A percentile compares a stretch with the other conserved stretches of the same genome.
phyloP scores from a whole-genome alignment of 495 filamentous ascomycete species.

The Penicillium subrubescens region DNA sequence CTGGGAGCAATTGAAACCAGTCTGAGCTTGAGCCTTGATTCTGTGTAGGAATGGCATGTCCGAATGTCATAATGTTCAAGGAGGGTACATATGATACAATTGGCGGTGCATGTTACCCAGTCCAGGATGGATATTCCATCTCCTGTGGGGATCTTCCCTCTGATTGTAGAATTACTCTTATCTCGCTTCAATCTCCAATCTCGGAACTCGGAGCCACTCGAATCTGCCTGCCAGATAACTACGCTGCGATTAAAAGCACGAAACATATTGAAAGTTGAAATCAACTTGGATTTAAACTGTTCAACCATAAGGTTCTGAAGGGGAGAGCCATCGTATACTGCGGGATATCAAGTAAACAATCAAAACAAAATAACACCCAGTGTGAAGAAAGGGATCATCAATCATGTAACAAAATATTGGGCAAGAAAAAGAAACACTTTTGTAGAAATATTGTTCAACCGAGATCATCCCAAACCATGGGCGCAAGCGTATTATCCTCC shows the following conservation, averaged over 20 bases:
- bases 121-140: not conserved
- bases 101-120: not conserved
- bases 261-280: not conserved
- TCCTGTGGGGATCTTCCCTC: not conserved
- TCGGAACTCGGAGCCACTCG: constrained; percentile 2
- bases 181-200: not conserved
- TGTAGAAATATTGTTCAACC: constrained; percentile 9
- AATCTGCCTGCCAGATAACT: no score
- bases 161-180: not conserved
- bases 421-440: not conserved
- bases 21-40: not conserved
- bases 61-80: not conserved
- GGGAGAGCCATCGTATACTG: constrained; percentile 31
- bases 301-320: not conserved
- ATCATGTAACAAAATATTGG: not conserved
- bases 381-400: not conserved
- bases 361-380: constrained; percentile 7
- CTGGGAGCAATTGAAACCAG: not conserved
- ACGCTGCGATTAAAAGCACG: not conserved
- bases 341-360: constrained; percentile 29
- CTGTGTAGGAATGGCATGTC: not conserved
- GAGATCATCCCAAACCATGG: constrained; percentile 49
- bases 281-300: not conserved
- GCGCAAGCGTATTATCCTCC: constrained; percentile 48
- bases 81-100: not conserved